Conservation (phyloP, 2,329 filamentous ascomycete species). For the Claviceps arundinis region DNA sequence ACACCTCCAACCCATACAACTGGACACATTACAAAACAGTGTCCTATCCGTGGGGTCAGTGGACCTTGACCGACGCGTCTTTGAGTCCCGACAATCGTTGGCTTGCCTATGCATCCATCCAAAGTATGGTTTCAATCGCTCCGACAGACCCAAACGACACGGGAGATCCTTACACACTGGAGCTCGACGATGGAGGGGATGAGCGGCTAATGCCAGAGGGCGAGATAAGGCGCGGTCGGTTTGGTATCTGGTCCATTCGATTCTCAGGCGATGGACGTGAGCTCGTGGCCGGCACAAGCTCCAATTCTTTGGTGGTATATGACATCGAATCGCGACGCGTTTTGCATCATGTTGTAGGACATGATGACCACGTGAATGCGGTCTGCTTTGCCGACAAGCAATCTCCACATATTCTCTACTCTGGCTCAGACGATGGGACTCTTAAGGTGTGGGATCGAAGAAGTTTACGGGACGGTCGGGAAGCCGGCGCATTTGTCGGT, state of each 20-base stretch:
- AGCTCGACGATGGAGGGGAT: conserved; percentile 35
- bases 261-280: conserved; percentile 88
- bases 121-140: conserved; percentile 70
- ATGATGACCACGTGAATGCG: conserved; percentile 84
- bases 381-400: conserved; percentile 86
- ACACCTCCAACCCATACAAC: conserved; percentile 86
- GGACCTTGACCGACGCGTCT: conserved; percentile 92
- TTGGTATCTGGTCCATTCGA: conserved; percentile 75
- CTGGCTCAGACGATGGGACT: conserved; percentile 85
- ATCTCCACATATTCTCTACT: conserved; percentile 89
- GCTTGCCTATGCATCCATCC: conserved; percentile 83
- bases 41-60: conserved; percentile 72
- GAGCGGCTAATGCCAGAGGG: conserved; percentile 12
- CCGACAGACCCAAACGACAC: conserved; percentile 73
- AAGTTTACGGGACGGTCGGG: conserved; percentile 73
- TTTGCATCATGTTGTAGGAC: conserved; percentile 63
- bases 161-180: conserved; percentile 67
- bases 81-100: conserved; percentile 85
- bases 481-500: conserved; percentile 52
- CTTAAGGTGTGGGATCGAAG: conserved; percentile 94
- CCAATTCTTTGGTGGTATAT: conserved; percentile 72
- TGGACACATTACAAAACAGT: conserved; percentile 96
- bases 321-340: conserved; percentile 73
- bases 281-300: conserved; percentile 77
- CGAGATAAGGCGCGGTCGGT: conserved; percentile 20